A percentile compares a stretch with the other conserved stretches of the same genome.
Evolutionary conservation across 75 land plant species (phyloP).

Genomic region (Cunninghamia lanceolata): DNA sequence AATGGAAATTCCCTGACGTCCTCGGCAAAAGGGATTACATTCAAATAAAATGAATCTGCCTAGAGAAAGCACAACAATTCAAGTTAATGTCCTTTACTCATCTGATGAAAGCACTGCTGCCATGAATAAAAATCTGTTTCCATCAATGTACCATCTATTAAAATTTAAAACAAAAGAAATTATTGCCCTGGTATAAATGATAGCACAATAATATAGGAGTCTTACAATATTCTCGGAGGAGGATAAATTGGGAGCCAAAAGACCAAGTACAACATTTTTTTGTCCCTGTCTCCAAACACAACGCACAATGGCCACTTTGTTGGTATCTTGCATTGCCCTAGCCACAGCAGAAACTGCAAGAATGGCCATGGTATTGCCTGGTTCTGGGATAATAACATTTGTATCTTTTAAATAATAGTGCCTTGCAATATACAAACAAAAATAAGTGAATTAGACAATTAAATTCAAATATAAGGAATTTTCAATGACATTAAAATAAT

Average conservation of each 20-base stretch:
- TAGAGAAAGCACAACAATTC: constrained; percentile 15
- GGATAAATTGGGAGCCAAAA: constrained; percentile 76
- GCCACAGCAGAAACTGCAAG: constrained; percentile 86
- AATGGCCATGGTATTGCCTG: constrained; percentile 74
- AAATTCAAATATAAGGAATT: neutral
- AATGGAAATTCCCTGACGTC: constrained; percentile 92
- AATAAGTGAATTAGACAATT: neutral
- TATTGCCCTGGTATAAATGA: neutral
- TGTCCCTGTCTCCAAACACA: constrained; percentile 98
- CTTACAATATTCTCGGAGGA: constrained; percentile 56
- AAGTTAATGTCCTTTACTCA: neutral
- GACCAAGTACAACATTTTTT: constrained; percentile 69
- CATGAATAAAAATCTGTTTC: neutral
- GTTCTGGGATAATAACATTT: constrained; percentile 80
- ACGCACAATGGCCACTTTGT: constrained; percentile 80
- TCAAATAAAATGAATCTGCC: constrained; percentile 98
- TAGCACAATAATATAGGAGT: neutral
- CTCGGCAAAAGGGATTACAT: constrained; percentile 91
- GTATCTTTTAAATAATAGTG: constrained; percentile 95
- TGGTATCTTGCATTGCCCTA: constrained; percentile 79
- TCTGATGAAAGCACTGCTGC: neutral
- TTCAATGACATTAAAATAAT: neutral
- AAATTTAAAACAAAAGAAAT: neutral
- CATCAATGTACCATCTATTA: neutral
- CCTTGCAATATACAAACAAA: constrained; percentile 32